Percentiles rank a stretch among this genome's conserved stretches.
These are phyloP conservation scores for Camellia japonica DNA, from an alignment of 148 eudicot species.

Conservation along the genomic window DNA sequence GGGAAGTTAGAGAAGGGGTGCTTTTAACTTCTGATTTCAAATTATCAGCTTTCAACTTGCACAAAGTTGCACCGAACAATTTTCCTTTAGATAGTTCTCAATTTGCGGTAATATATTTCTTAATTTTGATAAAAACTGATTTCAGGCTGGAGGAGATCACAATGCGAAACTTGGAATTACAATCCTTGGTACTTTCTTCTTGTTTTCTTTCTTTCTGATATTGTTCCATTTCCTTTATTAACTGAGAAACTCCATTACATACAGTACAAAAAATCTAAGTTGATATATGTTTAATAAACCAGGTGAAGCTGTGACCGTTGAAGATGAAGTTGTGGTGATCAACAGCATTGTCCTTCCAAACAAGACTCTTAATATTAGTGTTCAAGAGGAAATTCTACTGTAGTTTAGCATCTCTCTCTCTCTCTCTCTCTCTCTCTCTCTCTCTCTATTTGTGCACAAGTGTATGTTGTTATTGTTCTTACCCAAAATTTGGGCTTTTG, in stretches of 20 bases:
- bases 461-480: not conserved
- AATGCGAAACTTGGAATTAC: conserved; percentile 72
- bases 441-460: not conserved
- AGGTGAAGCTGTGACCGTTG: conserved; percentile 71
- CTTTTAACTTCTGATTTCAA: too few species aligned
- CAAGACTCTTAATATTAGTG: conserved; percentile 82
- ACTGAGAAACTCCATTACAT: not conserved
- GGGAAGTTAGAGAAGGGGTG: too few species aligned
- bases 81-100: not conserved
- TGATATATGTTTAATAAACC: not conserved
- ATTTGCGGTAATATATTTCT: not conserved
- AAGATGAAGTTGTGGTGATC: conserved; percentile 69
- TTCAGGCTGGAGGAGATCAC: conserved; percentile 69
- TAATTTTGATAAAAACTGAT: not conserved
- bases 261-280: not conserved
- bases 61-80: not conserved
- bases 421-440: not conserved
- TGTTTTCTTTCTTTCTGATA: not conserved
- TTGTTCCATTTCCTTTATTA: conserved; percentile 5
- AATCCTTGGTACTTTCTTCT: conserved; percentile 51
- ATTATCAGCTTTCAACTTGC: too few species aligned
- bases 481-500: not conserved
- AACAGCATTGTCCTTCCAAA: conserved; percentile 73
- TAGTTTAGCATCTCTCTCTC: conserved; percentile 18
- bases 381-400: conserved; percentile 71